Evolutionary conservation across 1,284 basidiomycete species (phyloP), one percentile per base, ranked within the genome.

Genomic region (Ustilago vetiveriae): DNA sequence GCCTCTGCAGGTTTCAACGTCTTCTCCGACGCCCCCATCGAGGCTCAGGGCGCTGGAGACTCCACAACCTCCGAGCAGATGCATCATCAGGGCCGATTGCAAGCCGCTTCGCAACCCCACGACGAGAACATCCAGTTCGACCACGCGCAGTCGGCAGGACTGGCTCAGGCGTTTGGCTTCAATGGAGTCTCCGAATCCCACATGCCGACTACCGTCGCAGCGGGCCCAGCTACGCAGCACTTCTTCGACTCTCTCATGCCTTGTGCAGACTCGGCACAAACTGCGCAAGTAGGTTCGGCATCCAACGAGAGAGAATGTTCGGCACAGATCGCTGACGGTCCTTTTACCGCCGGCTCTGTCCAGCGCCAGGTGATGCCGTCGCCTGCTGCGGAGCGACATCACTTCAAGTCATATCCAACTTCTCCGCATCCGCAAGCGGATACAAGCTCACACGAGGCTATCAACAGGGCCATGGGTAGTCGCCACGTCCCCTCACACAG

Each of bases 401-500:
- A 52, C 6, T 29, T 58, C 44, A 68, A 33, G 19, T 69, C 66
- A 6, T 53, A 69, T n/a, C 66, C 59, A 10, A 32, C 46, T 4
- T 68, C 65, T 3, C 65, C 65, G 10, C 50, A 44, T 2, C 39
- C 45, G 19, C 45, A 57, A 23, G 23, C 62, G 17, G 55, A 54
- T 10, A 3, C 26, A 24, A 45, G 41, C 6, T 38, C 46, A 6
- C 29, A 40, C 21, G 24, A 44, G 1, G 21, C 11, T 10, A 43
- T 32, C 8, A 29, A 22, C 21, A 45, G 47, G 19, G 23, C 55
- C 5, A 19, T 35, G 17, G 50, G 46, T 4, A 46, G 32, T 36
- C 54, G 62, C 19, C 54, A 53, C n/a, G 35, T 45, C 9, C 26
- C 35, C 11, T 60, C 62, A 14, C 68, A 71, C 35, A 54, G 68